Conservation (phyloP, 1,139 yeast species). For the Geotrichum australiense region DNA sequence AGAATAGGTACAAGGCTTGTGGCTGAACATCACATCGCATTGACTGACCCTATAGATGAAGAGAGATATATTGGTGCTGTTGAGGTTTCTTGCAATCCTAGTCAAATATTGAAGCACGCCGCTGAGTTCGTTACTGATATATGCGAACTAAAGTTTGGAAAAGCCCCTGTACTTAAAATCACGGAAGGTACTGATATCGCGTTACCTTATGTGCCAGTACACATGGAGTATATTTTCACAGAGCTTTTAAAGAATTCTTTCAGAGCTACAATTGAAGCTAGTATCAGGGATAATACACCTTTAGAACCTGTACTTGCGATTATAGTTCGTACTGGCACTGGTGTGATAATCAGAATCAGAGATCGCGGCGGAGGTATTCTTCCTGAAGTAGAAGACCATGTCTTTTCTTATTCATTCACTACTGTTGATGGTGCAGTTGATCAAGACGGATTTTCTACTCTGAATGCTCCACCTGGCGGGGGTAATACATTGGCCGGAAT, state of each 20-base stretch:
- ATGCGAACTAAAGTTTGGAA: constrained; percentile 75
- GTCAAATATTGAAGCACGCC: constrained; percentile 53
- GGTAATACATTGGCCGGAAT: constrained; percentile 83
- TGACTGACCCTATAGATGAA: constrained; percentile 42
- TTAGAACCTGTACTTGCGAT: constrained; percentile 60
- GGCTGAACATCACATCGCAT: constrained; percentile 74
- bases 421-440: constrained; percentile 40
- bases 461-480: constrained; percentile 70
- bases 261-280: constrained; percentile 75
- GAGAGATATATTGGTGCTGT: constrained; percentile 61
- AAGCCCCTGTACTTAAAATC: constrained; percentile 45
- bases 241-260: constrained; percentile 85
- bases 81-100: constrained; percentile 54
- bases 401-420: constrained; percentile 81
- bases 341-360: constrained; percentile 53
- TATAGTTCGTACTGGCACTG: constrained; percentile 47
- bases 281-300: constrained; percentile 21
- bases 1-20: constrained; percentile 78
- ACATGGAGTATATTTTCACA: constrained; percentile 76
- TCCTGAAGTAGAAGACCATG: constrained; percentile 52
- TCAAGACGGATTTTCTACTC: constrained; percentile 42
- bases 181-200: constrained; percentile 42
- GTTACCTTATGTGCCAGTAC: constrained; percentile 79
- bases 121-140: constrained; percentile 76
- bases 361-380: constrained; percentile 89